phyloP scores from a whole-genome alignment of 352 stramenopile genomes.

The Thalassiosira tumida region DNA sequence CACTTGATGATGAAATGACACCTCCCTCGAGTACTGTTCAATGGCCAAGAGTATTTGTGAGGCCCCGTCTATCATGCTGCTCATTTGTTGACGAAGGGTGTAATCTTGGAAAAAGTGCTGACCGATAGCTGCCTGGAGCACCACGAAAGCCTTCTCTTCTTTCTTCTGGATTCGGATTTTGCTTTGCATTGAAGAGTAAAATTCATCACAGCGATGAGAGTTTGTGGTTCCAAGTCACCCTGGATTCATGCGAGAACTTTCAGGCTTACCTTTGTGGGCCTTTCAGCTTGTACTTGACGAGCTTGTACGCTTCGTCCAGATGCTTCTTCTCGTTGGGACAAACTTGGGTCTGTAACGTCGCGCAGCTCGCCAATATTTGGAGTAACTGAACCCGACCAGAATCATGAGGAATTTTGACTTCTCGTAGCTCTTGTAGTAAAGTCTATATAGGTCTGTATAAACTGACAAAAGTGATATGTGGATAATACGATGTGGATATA shows the following conservation, averaged over 20 bases:
- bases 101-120: conserved; percentile 84
- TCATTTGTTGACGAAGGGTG: conserved; percentile 87
- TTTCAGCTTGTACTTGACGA: conserved; percentile 88
- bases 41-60: conserved; percentile 84
- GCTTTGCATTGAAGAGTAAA: conserved; percentile 56
- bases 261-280: conserved; percentile 35
- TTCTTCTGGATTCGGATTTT: conserved; percentile 88
- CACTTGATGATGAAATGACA: too few relatives aligned
- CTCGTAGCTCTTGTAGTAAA: too few relatives aligned
- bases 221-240: too few relatives aligned
- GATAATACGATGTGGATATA: too few relatives aligned
- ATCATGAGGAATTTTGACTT: conserved; percentile 85
- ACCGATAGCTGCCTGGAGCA: conserved; percentile 89
- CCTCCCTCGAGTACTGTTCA: conserved; percentile 89
- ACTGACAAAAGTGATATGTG: too few relatives aligned
- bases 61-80: conserved; percentile 82
- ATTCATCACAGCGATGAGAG: conserved; percentile 3
- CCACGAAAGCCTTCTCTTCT: conserved; percentile 89
- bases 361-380: conserved; percentile 83
- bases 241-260: too few relatives aligned
- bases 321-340: conserved; percentile 87
- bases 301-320: conserved; percentile 89
- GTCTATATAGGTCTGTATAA: too few relatives aligned
- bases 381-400: conserved; percentile 84
- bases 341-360: conserved; percentile 84